phyloP scores from a whole-genome alignment of 768 basidiomycete genomes.

The Naematelia encephala region DNA sequence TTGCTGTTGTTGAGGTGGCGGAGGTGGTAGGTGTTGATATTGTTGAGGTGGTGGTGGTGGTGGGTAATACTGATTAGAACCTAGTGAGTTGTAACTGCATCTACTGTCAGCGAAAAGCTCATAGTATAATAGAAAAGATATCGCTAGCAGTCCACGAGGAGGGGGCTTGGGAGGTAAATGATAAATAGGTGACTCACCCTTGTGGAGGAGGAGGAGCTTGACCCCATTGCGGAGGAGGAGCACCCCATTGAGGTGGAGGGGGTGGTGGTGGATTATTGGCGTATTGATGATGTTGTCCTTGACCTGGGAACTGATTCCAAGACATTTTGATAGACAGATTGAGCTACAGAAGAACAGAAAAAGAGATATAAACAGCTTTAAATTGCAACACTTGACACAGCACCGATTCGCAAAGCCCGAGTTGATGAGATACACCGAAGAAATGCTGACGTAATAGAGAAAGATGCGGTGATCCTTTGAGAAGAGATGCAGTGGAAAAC shows the following conservation, averaged over 20 bases:
- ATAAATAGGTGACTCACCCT: constrained; percentile 15
- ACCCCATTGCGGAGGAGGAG: constrained; percentile 10
- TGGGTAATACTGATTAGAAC: constrained; percentile 9
- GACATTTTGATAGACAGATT: constrained; percentile 26
- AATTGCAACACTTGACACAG: not conserved
- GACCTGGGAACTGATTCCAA: constrained; percentile 44
- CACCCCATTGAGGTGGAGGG: constrained; percentile 17
- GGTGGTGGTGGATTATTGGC: constrained; percentile 23
- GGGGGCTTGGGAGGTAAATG: not conserved
- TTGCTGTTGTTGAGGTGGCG: constrained; percentile 4
- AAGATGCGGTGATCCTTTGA: not conserved
- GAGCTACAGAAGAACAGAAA: not conserved
- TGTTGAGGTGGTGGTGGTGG: constrained; percentile 20
- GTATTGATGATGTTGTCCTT: constrained; percentile 32
- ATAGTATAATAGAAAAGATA: not conserved
- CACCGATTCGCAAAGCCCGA: not conserved
- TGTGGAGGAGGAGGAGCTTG: constrained; percentile 26
- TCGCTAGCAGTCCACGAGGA: no score
- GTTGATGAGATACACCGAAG: not conserved
- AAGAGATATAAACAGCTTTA: not conserved
- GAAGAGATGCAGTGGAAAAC: no score
- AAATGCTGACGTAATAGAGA: not conserved
- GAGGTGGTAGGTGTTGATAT: constrained; percentile 6
- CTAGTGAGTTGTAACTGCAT: not conserved
- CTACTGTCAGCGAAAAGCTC: not conserved